phyloP scores from a whole-genome alignment of 306 rosid species.

The Cicer arietinum region DNA sequence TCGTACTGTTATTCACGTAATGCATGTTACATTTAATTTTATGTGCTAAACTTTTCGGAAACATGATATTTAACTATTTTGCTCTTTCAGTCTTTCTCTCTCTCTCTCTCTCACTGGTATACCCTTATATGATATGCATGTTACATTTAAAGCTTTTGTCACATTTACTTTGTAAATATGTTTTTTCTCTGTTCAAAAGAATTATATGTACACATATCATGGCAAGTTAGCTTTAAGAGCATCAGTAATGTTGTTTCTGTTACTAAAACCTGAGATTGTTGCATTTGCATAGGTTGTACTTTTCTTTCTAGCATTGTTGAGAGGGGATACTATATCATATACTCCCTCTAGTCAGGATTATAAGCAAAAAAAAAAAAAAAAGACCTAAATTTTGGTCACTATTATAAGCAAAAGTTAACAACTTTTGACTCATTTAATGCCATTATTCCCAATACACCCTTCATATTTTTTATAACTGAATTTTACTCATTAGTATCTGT shows the following conservation, averaged over 20 bases:
- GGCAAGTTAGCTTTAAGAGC: slow-evolving; percentile 11
- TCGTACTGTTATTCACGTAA: neutral
- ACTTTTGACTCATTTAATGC: no score
- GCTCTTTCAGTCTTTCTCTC: neutral
- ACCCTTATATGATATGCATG: neutral
- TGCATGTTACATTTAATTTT: slow-evolving; percentile 7
- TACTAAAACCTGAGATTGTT: neutral
- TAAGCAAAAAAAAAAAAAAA: no score
- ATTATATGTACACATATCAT: slow-evolving; percentile 3
- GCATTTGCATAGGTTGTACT: slow-evolving; percentile 17
- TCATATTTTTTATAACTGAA: neutral
- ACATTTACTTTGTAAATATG: slow-evolving; percentile 9
- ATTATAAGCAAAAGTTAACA: no score
- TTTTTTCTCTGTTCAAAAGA: neutral
- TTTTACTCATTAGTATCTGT: slow-evolving; percentile 6
- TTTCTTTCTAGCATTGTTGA: slow-evolving; percentile 7
- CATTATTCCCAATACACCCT: no score
- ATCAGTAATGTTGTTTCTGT: slow-evolving; percentile 23
- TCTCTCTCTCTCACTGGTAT: slow-evolving; percentile 1
- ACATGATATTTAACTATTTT: slow-evolving; percentile 5
- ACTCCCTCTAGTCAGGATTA: no score
- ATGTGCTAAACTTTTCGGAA: slow-evolving; percentile 33
- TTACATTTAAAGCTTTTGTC: slow-evolving; percentile 3
- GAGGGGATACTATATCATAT: slow-evolving; percentile 19
- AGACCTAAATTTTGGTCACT: no score